Evolutionary conservation across 108 stramenopile species (phyloP).

Genomic region (Pseudonitzschia delicatissima): DNA sequence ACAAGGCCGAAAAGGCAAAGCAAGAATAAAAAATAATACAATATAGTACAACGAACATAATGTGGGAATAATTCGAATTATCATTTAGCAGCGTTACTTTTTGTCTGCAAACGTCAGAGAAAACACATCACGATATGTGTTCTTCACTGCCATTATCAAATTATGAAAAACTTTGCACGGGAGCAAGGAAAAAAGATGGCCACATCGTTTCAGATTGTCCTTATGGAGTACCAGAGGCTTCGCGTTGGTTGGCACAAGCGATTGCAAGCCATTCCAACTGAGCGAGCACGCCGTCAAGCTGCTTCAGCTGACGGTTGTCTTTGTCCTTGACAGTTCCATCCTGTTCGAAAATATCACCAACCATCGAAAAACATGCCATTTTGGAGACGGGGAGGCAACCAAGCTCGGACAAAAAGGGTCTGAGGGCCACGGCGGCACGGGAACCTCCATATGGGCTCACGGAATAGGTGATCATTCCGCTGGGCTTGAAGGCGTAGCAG

Average conservation of each 20-base stretch:
- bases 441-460: conserved; percentile 53
- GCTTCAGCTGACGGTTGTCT: conserved; percentile 47
- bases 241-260: conserved; percentile 52
- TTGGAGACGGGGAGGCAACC: conserved; percentile 68
- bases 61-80: too few species aligned
- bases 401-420: conserved; percentile 56
- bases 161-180: too few species aligned
- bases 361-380: conserved; percentile 44
- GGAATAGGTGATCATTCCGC: conserved; percentile 60
- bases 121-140: too few species aligned
- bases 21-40: conserved; percentile 6
- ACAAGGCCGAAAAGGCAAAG: conserved; percentile 22
- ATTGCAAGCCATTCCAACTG: conserved; percentile 77
- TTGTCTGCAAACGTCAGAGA: too few species aligned
- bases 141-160: too few species aligned
- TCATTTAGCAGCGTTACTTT: too few species aligned
- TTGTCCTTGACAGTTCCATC: conserved; percentile 61
- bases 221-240: conserved; percentile 6
- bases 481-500: conserved; percentile 51
- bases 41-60: too few species aligned
- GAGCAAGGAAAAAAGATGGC: too few species aligned
- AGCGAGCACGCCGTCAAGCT: conserved; percentile 48
- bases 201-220: not conserved
- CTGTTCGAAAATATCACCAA: conserved; percentile 34
- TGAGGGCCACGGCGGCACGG: conserved; percentile 56